phyloP scores from a whole-genome alignment of 371 early-diverging fungal species.

The Batkoa obscura region DNA sequence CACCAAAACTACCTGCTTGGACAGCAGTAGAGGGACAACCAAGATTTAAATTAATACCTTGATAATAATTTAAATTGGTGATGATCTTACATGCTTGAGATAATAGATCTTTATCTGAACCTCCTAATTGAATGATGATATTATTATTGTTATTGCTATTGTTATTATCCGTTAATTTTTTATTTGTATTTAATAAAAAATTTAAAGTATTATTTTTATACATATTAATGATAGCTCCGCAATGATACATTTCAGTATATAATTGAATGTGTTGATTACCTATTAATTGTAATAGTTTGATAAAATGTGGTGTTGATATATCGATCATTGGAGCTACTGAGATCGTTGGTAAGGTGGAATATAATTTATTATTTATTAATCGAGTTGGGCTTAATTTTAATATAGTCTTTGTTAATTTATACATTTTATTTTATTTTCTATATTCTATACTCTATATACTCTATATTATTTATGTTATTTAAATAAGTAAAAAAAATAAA shows the following conservation, averaged over 20 bases:
- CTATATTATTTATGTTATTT: no score
- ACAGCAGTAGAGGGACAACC: conserved; percentile 62
- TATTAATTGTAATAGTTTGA: conserved; percentile 44
- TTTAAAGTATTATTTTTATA: conserved; percentile 3
- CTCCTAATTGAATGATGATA: conserved; percentile 40
- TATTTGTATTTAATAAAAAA: not conserved
- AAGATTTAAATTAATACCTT: conserved; percentile 40
- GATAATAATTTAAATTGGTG: conserved; percentile 28
- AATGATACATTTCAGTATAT: conserved; percentile 63
- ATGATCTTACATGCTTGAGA: conserved; percentile 25
- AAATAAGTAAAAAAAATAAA: no score
- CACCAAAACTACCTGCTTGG: conserved; percentile 48
- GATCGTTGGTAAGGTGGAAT: no score
- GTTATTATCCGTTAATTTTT: conserved; percentile 20
- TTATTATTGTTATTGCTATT: no score
- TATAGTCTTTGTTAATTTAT: no score
- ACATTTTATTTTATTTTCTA: no score
- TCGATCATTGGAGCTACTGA: conserved; percentile 74
- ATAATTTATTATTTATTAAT: no score
- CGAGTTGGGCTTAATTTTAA: no score
- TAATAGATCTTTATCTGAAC: conserved; percentile 27
- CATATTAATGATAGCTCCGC: conserved; percentile 37
- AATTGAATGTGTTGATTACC: conserved; percentile 34
- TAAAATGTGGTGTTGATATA: conserved; percentile 44
- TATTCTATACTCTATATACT: no score